Evolutionary conservation across 495 filamentous ascomycete species (phyloP).

Genomic region (Talaromyces thailandensis): DNA sequence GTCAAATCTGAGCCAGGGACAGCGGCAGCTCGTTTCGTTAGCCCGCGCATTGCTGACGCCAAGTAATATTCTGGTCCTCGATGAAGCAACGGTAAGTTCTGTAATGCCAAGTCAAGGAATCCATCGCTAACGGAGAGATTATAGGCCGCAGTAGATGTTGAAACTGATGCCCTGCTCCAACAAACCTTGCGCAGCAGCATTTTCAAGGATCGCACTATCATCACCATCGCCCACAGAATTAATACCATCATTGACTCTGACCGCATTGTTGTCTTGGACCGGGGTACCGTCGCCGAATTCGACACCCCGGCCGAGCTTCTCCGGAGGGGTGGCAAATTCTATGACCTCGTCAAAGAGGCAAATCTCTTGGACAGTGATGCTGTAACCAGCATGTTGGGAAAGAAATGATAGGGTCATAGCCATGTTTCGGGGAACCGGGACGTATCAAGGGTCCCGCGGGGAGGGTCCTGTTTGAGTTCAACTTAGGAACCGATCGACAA

Average conservation of each 20-base stretch:
- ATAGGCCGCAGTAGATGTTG: slow-evolving; percentile 84
- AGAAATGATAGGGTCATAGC: slow-evolving; percentile 2
- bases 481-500: not conserved
- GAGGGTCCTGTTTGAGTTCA: not conserved
- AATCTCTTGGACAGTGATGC: slow-evolving; percentile 43
- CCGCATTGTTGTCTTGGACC: slow-evolving; percentile 79
- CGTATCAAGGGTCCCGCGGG: not conserved
- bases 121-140: slow-evolving; percentile 4
- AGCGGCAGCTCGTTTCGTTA: slow-evolving; percentile 87
- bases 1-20: slow-evolving; percentile 51
- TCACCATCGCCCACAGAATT: slow-evolving; percentile 95
- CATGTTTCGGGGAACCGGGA: not conserved
- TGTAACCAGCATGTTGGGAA: slow-evolving; percentile 12
- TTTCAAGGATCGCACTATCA: slow-evolving; percentile 88
- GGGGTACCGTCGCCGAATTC: slow-evolving; percentile 51
- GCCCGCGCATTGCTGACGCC: slow-evolving; percentile 90
- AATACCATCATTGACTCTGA: slow-evolving; percentile 95
- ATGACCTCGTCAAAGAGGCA: slow-evolving; percentile 48
- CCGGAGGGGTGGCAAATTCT: slow-evolving; percentile 43
- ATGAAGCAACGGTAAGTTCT: slow-evolving; percentile 73
- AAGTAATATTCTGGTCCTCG: slow-evolving; percentile 92
- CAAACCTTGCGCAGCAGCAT: slow-evolving; percentile 44
- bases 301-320: slow-evolving; percentile 48
- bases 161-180: slow-evolving; percentile 80
- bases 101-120: not conserved